Evolutionary conservation across 352 stramenopile genomes (phyloP).

Genomic region (Globisporangium nodosum): DNA sequence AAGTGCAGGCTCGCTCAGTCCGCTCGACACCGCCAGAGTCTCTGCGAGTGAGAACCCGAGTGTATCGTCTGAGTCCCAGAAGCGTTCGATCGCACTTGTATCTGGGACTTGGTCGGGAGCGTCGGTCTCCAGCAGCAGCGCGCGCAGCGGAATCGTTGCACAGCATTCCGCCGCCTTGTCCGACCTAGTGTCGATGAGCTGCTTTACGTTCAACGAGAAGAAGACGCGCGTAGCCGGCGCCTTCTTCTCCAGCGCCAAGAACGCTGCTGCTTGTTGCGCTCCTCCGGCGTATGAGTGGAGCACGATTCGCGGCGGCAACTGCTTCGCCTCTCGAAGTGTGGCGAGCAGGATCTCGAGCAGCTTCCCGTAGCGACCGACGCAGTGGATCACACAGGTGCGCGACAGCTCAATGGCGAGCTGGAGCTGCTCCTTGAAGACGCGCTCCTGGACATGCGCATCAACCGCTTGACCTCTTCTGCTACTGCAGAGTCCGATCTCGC

Average conservation of each 20-base stretch:
- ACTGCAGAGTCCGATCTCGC: slow-evolving; percentile 80
- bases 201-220: slow-evolving; percentile 75
- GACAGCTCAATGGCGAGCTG: slow-evolving; percentile 39
- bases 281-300: slow-evolving; percentile 67
- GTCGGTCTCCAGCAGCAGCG: slow-evolving; percentile 70
- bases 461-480: slow-evolving; percentile 44
- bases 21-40: neutral
- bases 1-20: slow-evolving; percentile 47
- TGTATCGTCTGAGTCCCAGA: neutral
- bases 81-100: neutral
- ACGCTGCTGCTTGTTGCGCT: slow-evolving; percentile 46
- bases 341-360: slow-evolving; percentile 49
- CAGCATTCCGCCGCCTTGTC: slow-evolving; percentile 39
- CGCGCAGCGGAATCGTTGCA: slow-evolving; percentile 29
- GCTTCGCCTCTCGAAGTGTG: slow-evolving; percentile 3
- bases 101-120: slow-evolving; percentile 58
- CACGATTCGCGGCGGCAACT: slow-evolving; percentile 46
- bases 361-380: slow-evolving; percentile 64
- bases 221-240: slow-evolving; percentile 33
- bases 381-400: slow-evolving; percentile 65
- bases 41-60: neutral
- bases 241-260: slow-evolving; percentile 30
- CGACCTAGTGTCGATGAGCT: slow-evolving; percentile 31
- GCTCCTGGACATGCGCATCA: slow-evolving; percentile 34
- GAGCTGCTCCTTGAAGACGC: slow-evolving; percentile 47